These are phyloP conservation scores for Kwoniella sp. DNA, from an alignment of 768 basidiomycete species.

Conservation along the genomic window DNA sequence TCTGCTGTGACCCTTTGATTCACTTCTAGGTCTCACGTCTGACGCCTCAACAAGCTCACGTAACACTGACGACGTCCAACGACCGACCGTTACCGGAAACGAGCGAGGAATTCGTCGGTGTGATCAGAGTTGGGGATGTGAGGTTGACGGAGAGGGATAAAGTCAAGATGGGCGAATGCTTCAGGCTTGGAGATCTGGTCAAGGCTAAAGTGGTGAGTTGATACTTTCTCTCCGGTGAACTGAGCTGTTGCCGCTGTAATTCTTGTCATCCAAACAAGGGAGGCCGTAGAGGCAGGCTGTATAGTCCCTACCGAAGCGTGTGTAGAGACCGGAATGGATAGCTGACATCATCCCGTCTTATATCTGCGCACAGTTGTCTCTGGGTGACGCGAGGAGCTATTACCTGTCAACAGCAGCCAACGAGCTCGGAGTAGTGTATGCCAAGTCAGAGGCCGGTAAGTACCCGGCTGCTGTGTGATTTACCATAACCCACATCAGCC, in stretches of 20 bases:
- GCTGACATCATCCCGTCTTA: not conserved
- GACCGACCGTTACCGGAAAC: conserved; percentile 52
- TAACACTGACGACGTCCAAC: conserved; percentile 52
- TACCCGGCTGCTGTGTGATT: not conserved
- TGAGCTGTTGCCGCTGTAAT: too few species aligned
- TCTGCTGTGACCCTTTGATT: not conserved
- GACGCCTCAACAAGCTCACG: conserved; percentile 55
- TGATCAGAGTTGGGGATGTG: conserved; percentile 55
- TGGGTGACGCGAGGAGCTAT: conserved; percentile 57
- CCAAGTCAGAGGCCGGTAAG: conserved; percentile 53
- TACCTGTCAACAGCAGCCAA: conserved; percentile 57
- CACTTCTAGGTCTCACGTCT: conserved; percentile 45
- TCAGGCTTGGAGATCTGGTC: conserved; percentile 56
- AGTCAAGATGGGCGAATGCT: conserved; percentile 55
- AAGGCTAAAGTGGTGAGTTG: conserved; percentile 55
- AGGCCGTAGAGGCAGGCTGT: too few species aligned
- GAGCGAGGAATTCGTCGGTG: conserved; percentile 54
- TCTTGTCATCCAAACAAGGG: too few species aligned
- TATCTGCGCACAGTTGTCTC: conserved; percentile 41
- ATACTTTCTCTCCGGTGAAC: not conserved
- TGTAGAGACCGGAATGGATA: too few species aligned
- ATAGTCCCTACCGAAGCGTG: too few species aligned
- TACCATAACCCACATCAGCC: too few species aligned
- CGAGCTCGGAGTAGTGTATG: conserved; percentile 55
- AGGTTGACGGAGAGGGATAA: conserved; percentile 53